Conservation (phyloP, 177 flowering plant genomes). For the Vitis hybrid region DNA sequence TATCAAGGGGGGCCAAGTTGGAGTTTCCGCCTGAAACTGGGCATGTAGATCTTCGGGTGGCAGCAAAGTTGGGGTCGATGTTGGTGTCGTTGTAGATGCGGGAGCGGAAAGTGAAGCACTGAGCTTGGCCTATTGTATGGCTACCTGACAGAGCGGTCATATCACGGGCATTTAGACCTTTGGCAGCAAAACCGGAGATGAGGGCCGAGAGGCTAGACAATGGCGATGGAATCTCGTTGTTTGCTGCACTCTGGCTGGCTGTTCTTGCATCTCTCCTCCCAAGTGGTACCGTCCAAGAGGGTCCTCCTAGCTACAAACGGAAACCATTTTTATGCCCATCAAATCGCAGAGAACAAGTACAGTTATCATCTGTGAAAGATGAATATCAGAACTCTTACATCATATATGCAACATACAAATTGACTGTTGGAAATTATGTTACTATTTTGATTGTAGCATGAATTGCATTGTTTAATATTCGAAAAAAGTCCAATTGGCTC, state of each 20-base stretch:
- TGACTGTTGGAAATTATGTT: no score
- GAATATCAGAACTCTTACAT: no score
- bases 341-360: no score
- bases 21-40: conserved; percentile 37
- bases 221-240: conserved; percentile 42
- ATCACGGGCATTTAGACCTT: conserved; percentile 42
- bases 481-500: not conserved
- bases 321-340: no score
- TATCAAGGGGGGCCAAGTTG: conserved; percentile 50
- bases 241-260: conserved; percentile 43
- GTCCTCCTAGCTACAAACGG: conserved; percentile 35
- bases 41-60: conserved; percentile 23
- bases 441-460: no score
- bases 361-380: no score
- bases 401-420: no score
- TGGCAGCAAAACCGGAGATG: conserved; percentile 29
- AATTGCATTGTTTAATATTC: not conserved
- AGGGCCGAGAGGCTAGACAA: conserved; percentile 32
- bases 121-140: conserved; percentile 49
- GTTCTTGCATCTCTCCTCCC: conserved; percentile 49
- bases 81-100: conserved; percentile 52
- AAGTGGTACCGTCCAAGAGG: conserved; percentile 33
- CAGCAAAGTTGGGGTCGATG: conserved; percentile 41
- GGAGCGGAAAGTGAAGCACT: conserved; percentile 34
- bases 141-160: conserved; percentile 47